Evolutionary conservation across 306 rosid genomes (phyloP).

Genomic region (Vigna radiata): DNA sequence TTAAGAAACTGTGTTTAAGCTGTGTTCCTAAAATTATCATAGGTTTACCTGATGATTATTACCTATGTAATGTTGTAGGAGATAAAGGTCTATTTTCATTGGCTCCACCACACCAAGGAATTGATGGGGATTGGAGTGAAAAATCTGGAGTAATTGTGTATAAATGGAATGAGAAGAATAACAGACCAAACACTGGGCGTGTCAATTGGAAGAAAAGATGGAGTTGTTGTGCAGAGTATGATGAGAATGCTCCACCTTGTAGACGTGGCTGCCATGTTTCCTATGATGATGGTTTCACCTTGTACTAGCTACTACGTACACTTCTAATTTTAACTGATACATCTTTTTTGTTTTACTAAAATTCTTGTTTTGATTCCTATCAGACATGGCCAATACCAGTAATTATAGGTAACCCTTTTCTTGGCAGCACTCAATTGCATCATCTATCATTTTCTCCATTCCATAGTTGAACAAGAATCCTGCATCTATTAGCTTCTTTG

Average conservation of each 20-base stretch:
- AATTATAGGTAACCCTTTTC: constrained; percentile 2
- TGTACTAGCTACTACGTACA: constrained; percentile 46
- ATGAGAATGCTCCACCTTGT: constrained; percentile 70
- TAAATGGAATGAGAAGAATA: constrained; percentile 72
- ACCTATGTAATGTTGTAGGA: constrained; percentile 45
- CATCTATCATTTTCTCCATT: constrained; percentile 21
- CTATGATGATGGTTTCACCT: constrained; percentile 77
- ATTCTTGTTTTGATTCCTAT: neutral
- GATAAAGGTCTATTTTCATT: constrained; percentile 73
- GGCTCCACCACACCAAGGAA: constrained; percentile 89
- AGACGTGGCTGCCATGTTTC: constrained; percentile 72
- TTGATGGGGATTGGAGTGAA: constrained; percentile 87
- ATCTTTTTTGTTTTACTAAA: no score
- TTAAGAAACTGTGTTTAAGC: no score
- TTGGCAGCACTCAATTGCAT: constrained; percentile 30
- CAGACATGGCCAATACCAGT: neutral
- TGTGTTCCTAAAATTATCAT: no score
- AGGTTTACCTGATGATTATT: neutral
- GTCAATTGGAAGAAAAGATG: constrained; percentile 78
- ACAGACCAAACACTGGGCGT: constrained; percentile 75
- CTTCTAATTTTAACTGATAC: neutral
- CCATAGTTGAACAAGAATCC: constrained; percentile 29
- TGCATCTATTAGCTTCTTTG: constrained; percentile 33
- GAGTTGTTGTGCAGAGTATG: constrained; percentile 83
- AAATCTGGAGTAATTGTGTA: constrained; percentile 76